Evolutionary conservation across 2,329 filamentous ascomycete genomes (phyloP).

Genomic region (Aspergillaceae sp.): DNA sequence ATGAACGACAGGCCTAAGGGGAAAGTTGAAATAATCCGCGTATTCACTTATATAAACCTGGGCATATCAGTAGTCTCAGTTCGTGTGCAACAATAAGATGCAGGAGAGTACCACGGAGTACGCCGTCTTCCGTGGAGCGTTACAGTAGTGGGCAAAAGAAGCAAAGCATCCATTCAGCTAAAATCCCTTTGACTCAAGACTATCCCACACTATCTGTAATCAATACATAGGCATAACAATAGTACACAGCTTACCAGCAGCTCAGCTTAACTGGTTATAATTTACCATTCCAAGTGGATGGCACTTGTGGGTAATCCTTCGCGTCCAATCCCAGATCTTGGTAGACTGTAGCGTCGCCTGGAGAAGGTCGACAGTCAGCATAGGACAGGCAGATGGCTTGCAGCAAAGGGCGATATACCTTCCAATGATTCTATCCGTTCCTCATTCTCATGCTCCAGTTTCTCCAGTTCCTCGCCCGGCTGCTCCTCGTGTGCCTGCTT

Average conservation of each 20-base stretch:
- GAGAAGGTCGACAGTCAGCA: background rate
- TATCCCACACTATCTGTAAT: too few relatives aligned
- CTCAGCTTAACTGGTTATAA: background rate
- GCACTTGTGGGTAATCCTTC: conserved; percentile 56
- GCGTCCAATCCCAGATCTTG: conserved; percentile 50
- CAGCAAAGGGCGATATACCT: conserved; percentile 29
- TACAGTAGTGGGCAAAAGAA: too few relatives aligned
- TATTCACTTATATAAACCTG: too few relatives aligned
- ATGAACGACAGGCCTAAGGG: too few relatives aligned
- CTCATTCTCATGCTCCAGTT: conserved; percentile 66
- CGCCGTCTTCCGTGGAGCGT: too few relatives aligned
- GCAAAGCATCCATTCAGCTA: too few relatives aligned
- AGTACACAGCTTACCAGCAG: background rate
- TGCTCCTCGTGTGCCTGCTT: conserved; percentile 52
- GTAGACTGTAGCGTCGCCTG: conserved; percentile 53
- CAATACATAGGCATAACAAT: background rate
- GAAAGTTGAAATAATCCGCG: too few relatives aligned
- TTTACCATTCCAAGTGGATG: conserved; percentile 48
- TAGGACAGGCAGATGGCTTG: background rate
- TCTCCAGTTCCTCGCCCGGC: conserved; percentile 62
- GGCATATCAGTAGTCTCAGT: too few relatives aligned
- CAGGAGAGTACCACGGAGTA: too few relatives aligned
- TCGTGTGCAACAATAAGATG: too few relatives aligned
- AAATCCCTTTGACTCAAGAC: too few relatives aligned
- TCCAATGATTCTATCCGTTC: conserved; percentile 54